Conservation (phyloP, 192 early-diverging fungal species). For the Backusella macrospora region DNA sequence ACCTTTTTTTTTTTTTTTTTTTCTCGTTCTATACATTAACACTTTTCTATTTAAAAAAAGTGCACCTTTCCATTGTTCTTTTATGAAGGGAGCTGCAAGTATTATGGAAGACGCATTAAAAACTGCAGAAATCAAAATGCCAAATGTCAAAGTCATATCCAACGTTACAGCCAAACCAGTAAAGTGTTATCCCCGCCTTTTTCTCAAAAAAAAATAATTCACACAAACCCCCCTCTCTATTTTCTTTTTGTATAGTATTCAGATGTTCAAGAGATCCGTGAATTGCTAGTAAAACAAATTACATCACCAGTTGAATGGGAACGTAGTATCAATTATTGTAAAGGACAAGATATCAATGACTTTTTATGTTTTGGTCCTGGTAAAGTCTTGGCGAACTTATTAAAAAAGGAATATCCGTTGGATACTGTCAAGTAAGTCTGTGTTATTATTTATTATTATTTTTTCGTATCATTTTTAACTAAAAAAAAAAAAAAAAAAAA, state of each 20-base stretch:
- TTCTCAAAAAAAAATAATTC: too few species aligned
- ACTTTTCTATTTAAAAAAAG: too few species aligned
- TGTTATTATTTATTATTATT: too few species aligned
- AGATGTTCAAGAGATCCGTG: slow-evolving; percentile 59
- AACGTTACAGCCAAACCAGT: slow-evolving; percentile 91
- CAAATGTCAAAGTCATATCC: slow-evolving; percentile 84
- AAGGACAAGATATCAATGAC: slow-evolving; percentile 77
- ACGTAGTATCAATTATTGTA: slow-evolving; percentile 78
- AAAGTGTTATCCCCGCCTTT: too few species aligned
- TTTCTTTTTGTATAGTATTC: slow-evolving; percentile 20
- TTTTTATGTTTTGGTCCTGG: slow-evolving; percentile 89
- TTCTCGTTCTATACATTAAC: too few species aligned
- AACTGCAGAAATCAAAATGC: slow-evolving; percentile 66
- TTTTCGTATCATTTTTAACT: too few species aligned
- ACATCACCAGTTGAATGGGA: slow-evolving; percentile 91
- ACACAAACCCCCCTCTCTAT: not conserved
- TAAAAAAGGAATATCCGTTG: slow-evolving; percentile 82
- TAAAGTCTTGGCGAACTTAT: slow-evolving; percentile 85
- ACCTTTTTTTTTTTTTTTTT: too few species aligned
- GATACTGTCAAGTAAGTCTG: slow-evolving; percentile 65
- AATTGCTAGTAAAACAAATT: slow-evolving; percentile 75
- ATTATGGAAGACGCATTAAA: slow-evolving; percentile 72
- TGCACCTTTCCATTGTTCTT: slow-evolving; percentile 93
- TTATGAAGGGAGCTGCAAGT: slow-evolving; percentile 87
- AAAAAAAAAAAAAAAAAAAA: slow-evolving; percentile 25